These are phyloP conservation scores for Lindgomyces ingoldianus DNA, from an alignment of 495 filamentous ascomycete genomes.

Conservation along the genomic window DNA sequence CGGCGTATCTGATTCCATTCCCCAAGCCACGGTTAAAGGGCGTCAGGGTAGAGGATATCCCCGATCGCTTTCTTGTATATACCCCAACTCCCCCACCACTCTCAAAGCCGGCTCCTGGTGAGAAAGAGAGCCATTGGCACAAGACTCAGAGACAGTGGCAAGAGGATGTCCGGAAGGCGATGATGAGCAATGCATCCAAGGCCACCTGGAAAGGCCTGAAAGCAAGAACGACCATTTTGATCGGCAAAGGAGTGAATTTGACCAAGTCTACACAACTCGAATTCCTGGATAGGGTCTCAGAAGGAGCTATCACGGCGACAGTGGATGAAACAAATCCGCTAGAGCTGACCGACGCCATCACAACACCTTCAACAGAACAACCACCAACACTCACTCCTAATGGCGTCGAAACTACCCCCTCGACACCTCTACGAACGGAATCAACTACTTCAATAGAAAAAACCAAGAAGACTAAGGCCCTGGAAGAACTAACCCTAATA, in stretches of 20 bases:
- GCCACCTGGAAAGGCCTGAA: conserved; percentile 49
- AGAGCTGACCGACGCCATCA: not conserved
- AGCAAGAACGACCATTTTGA: conserved; percentile 43
- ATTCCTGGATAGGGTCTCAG: conserved; percentile 46
- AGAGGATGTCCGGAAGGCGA: conserved; percentile 47
- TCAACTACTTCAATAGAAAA: not conserved
- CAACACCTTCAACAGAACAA: not conserved
- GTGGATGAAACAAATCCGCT: conserved; percentile 4
- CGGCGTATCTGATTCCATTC: conserved; percentile 49
- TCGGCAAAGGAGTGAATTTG: conserved; percentile 42
- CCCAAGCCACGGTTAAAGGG: conserved; percentile 43
- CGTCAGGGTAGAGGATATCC: conserved; percentile 37
- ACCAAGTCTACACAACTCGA: conserved; percentile 46
- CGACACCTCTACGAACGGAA: not conserved
- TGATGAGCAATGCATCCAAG: conserved; percentile 42
- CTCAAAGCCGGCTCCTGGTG: conserved; percentile 41
- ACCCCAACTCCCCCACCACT: conserved; percentile 47
- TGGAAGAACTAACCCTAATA: conserved; percentile 33
- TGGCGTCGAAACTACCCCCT: not conserved
- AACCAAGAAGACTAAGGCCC: conserved; percentile 2
- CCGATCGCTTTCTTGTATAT: conserved; percentile 47
- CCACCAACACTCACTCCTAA: not conserved
- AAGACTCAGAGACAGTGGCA: conserved; percentile 49
- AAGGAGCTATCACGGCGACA: conserved; percentile 18
- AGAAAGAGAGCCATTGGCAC: conserved; percentile 46